phyloP scores from a whole-genome alignment of 176 grass and related monocot species.

The Raddia distichophylla region DNA sequence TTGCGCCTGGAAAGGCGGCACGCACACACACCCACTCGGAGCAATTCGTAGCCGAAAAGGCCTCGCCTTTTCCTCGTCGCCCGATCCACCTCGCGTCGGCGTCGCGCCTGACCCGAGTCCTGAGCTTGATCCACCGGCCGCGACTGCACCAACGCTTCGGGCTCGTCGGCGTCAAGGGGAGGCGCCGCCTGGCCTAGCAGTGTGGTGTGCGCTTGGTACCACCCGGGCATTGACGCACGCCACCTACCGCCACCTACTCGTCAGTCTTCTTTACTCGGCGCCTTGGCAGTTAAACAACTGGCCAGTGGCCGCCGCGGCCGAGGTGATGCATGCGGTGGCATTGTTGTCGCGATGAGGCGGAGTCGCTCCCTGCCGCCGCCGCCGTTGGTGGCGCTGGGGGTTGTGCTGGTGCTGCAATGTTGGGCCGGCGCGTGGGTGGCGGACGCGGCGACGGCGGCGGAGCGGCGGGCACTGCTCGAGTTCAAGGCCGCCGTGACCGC shows the following conservation, averaged over 20 bases:
- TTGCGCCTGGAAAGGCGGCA: neutral
- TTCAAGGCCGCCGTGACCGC: slow-evolving; percentile 75
- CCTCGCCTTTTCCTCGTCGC: slow-evolving; percentile 16
- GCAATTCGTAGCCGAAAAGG: neutral
- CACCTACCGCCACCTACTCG: slow-evolving; percentile 45
- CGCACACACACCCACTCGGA: neutral
- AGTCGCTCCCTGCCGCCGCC: neutral
- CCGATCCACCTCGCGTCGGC: slow-evolving; percentile 10
- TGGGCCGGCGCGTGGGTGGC: neutral
- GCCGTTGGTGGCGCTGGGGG: neutral
- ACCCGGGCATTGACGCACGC: slow-evolving; percentile 48
- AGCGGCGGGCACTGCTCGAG: slow-evolving; percentile 69
- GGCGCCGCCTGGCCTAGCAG: too few relatives aligned
- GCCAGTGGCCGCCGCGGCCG: slow-evolving; percentile 1
- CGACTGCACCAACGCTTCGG: too few relatives aligned
- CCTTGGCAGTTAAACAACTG: slow-evolving; percentile 1
- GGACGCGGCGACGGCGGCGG: slow-evolving; percentile 57
- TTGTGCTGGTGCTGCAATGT: slow-evolving; percentile 24
- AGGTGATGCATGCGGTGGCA: slow-evolving; percentile 39
- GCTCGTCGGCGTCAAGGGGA: neutral
- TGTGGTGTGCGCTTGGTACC: neutral
- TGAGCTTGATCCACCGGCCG: too few relatives aligned
- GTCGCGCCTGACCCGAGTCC: too few relatives aligned
- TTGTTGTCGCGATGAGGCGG: slow-evolving; percentile 30
- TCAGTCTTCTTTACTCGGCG: neutral